Evolutionary conservation across 495 filamentous ascomycete genomes (phyloP).

Genomic region (Cercophora sp.): DNA sequence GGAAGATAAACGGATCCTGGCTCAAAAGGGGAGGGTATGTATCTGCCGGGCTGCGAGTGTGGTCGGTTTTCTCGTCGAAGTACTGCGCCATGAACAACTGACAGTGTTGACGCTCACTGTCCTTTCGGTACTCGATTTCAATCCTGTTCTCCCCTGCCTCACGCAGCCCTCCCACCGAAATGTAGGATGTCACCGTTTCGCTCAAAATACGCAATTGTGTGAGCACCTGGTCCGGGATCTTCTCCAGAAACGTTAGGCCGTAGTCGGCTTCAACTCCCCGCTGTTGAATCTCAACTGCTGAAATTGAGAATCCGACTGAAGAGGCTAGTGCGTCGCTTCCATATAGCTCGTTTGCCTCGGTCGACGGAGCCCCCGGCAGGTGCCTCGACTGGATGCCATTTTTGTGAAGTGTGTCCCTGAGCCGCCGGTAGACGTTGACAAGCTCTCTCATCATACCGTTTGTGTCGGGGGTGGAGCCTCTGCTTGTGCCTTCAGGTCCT

Average conservation of each 20-base stretch:
- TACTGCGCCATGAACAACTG: constrained; percentile 67
- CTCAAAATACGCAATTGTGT: constrained; percentile 87
- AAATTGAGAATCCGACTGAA: constrained; percentile 82
- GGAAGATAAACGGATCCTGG: constrained; percentile 80
- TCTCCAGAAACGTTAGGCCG: constrained; percentile 74
- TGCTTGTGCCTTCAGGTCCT: constrained; percentile 15
- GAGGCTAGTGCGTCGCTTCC: constrained; percentile 66
- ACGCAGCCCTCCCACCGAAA: constrained; percentile 67
- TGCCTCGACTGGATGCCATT: constrained; percentile 59
- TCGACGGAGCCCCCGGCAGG: constrained; percentile 21
- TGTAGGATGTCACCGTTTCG: constrained; percentile 82
- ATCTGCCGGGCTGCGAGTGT: constrained; percentile 32
- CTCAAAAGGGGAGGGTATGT: constrained; percentile 63
- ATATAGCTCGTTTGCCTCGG: constrained; percentile 40
- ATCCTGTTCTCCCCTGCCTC: constrained; percentile 56
- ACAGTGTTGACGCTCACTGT: constrained; percentile 68
- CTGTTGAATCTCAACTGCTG: constrained; percentile 86
- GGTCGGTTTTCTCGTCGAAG: constrained; percentile 30
- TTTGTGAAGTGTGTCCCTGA: constrained; percentile 69
- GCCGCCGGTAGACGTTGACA: constrained; percentile 71
- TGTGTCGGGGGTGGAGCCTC: constrained; percentile 25
- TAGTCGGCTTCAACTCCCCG: constrained; percentile 76
- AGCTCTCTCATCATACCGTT: constrained; percentile 62
- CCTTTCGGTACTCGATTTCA: constrained; percentile 62
- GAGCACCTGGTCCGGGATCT: constrained; percentile 72